Percentiles rank a stretch among this genome's conserved stretches.
Evolutionary conservation across 2,329 filamentous ascomycete species (phyloP).

Genomic region (Phialophora macrospora): DNA sequence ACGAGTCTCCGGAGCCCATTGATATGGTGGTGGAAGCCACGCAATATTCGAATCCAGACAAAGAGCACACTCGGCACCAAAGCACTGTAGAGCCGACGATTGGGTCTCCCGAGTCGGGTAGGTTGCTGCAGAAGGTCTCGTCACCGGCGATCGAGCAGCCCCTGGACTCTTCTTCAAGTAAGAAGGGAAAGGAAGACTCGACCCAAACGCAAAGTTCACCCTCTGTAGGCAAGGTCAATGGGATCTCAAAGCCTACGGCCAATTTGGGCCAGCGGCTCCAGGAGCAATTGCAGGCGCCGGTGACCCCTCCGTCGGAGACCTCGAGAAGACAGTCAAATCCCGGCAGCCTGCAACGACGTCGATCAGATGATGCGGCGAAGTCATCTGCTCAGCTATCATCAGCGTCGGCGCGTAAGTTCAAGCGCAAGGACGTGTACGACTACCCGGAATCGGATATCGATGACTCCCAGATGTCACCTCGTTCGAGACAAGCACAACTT

Average conservation of each 20-base stretch:
- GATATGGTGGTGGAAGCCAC: conserved; percentile 26
- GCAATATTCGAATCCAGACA: conserved; percentile 20
- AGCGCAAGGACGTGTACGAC: conserved; percentile 31
- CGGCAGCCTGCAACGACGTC: conserved; percentile 8
- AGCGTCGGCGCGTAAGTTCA: conserved; percentile 35
- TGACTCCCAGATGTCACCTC: conserved; percentile 39
- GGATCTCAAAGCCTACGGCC: conserved; percentile 1
- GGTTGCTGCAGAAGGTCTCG: conserved; percentile 18
- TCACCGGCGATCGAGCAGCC: conserved; percentile 34
- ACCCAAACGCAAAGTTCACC: not conserved
- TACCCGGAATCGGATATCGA: conserved; percentile 39
- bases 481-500: conserved; percentile 29
- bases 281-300: conserved; percentile 10
- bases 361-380: conserved; percentile 3
- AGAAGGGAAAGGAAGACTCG: not conserved
- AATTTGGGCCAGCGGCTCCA: not conserved
- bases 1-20: conserved; percentile 15
- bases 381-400: conserved; percentile 20
- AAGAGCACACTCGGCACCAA: conserved; percentile 15
- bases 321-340: conserved; percentile 17
- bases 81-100: conserved; percentile 17
- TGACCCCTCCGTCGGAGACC: conserved; percentile 23
- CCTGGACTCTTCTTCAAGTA: conserved; percentile 10
- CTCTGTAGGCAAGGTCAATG: conserved; percentile 1
- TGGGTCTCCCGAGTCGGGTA: conserved; percentile 33